Evolutionary conservation across 2,329 filamentous ascomycete genomes (phyloP).

Genomic region (Penicillium hordei): DNA sequence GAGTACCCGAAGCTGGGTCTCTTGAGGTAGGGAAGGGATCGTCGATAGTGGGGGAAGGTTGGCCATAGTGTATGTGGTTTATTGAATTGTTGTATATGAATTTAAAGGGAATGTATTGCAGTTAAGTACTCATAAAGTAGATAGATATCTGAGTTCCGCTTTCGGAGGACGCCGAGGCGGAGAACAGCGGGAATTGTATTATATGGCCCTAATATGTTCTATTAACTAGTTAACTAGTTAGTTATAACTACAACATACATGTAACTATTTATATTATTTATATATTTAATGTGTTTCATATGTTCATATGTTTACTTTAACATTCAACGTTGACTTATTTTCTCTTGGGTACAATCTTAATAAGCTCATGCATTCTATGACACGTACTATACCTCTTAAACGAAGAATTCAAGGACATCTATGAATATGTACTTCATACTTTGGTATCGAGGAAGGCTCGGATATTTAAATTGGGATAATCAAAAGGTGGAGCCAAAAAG

Average conservation of each 20-base stretch:
- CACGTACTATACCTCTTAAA: too few species aligned
- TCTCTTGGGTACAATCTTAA: background rate
- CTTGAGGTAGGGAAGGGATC: constrained; percentile 57
- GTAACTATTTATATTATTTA: too few species aligned
- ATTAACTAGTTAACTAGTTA: too few species aligned
- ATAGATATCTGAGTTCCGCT: constrained; percentile 2
- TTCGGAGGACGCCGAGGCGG: constrained; percentile 25
- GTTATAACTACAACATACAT: too few species aligned
- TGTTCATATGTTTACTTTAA: background rate
- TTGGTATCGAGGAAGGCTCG: background rate
- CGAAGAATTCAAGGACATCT: too few species aligned
- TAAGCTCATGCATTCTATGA: background rate
- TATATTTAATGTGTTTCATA: background rate
- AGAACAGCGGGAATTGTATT: constrained; percentile 9
- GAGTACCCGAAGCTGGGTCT: constrained; percentile 57
- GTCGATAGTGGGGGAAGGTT: constrained; percentile 58
- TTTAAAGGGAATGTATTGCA: background rate
- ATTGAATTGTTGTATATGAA: background rate
- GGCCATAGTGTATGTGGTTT: constrained; percentile 20
- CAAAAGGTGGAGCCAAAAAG: constrained; percentile 26
- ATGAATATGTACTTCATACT: too few species aligned
- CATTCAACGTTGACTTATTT: background rate
- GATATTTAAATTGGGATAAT: constrained; percentile 23
- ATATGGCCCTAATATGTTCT: too few species aligned
- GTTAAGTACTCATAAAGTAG: background rate